Conservation (phyloP, 768 basidiomycete species). For the Cystofilobasidium capitatum region DNA sequence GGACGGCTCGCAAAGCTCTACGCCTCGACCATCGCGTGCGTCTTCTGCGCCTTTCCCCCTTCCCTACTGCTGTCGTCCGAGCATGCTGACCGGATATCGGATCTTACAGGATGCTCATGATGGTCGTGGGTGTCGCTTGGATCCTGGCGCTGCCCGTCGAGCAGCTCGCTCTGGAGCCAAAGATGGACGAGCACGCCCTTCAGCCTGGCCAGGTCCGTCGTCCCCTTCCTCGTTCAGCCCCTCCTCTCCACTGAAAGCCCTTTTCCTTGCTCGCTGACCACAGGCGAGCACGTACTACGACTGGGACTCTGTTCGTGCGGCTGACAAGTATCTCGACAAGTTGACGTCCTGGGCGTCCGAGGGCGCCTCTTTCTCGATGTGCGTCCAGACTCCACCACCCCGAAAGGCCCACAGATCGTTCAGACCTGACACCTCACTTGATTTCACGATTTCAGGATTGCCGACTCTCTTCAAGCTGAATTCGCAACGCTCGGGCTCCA, state of each 20-base stretch:
- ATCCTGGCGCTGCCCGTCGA: conserved; percentile 16
- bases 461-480: conserved; percentile 52
- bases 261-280: no score
- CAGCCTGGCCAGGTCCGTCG: conserved; percentile 71
- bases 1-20: neutral
- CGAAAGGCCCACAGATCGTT: neutral
- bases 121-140: conserved; percentile 18
- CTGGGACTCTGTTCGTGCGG: conserved; percentile 79
- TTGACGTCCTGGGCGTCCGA: conserved; percentile 54
- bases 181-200: conserved; percentile 91
- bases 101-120: conserved; percentile 5
- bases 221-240: neutral
- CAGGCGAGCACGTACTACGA: conserved; percentile 86
- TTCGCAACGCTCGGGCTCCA: conserved; percentile 67
- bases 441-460: conserved; percentile 48
- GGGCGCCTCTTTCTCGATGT: conserved; percentile 66
- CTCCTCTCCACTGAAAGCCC: no score
- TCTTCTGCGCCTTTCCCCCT: neutral
- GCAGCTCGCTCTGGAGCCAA: conserved; percentile 35
- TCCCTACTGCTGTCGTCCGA: neutral
- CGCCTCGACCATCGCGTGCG: neutral
- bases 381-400: conserved; percentile 40
- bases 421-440: neutral
- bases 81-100: neutral
- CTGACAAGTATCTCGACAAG: conserved; percentile 67